These are phyloP conservation scores for Filobasidium uniguttulatum DNA, from an alignment of 1,284 basidiomycete genomes.

Conservation along the genomic window DNA sequence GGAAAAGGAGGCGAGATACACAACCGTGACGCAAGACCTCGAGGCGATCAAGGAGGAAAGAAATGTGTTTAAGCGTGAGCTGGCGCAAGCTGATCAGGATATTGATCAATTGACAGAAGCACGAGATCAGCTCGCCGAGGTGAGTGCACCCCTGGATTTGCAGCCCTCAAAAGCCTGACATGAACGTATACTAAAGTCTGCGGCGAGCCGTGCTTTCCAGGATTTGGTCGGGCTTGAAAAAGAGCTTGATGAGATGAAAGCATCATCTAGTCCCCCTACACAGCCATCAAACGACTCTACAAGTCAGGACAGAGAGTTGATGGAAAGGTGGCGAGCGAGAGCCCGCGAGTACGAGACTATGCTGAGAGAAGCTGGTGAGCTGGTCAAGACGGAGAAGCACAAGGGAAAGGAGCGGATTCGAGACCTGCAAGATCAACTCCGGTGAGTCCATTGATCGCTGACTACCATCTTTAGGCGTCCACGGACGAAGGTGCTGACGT, in stretches of 20 bases:
- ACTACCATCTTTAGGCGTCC: no score
- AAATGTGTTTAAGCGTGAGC: conserved; percentile 59
- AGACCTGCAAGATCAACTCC: no score
- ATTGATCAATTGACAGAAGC: conserved; percentile 9
- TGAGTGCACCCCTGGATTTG: no score
- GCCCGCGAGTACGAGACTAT: no score
- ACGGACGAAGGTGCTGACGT: no score
- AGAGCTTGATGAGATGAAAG: conserved; percentile 22
- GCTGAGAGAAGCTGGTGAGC: no score
- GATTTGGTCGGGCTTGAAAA: background rate
- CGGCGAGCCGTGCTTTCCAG: background rate
- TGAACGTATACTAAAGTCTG: no score
- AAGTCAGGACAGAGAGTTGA: conserved; percentile 49
- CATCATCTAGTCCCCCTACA: conserved; percentile 16
- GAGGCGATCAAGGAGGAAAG: conserved; percentile 57
- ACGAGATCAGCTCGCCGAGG: background rate
- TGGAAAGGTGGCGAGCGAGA: no score
- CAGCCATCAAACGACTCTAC: conserved; percentile 23
- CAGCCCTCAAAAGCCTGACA: no score
- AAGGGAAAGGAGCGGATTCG: no score
- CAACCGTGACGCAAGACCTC: conserved; percentile 38
- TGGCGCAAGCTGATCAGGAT: conserved; percentile 27
- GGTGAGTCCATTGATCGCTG: no score
- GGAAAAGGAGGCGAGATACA: background rate
- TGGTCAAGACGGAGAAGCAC: no score